Percentiles rank a stretch among this genome's conserved stretches.
These are phyloP conservation scores for Colletotrichum spaethianum DNA, from an alignment of 2,329 filamentous ascomycete genomes.

Conservation along the genomic window DNA sequence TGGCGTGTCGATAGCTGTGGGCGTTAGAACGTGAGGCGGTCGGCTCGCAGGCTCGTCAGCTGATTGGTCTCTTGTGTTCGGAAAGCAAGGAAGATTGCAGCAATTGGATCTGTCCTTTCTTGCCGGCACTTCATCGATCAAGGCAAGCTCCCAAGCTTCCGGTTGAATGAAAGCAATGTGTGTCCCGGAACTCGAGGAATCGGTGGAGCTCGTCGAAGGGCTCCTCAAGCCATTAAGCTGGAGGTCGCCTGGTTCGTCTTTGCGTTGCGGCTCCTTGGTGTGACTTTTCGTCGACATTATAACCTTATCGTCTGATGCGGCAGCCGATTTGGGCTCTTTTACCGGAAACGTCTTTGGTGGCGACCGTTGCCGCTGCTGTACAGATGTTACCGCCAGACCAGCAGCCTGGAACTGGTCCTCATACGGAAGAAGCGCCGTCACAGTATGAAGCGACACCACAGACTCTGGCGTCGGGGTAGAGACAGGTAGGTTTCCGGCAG, in stretches of 20 bases:
- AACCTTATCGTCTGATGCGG: background rate
- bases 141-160: conserved; percentile 51
- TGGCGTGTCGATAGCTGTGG: conserved; percentile 31
- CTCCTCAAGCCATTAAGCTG: conserved; percentile 41
- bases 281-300: conserved; percentile 27
- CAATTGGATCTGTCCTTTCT: conserved; percentile 43
- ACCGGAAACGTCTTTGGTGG: conserved; percentile 16
- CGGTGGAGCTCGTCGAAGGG: conserved; percentile 11
- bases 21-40: conserved; percentile 14
- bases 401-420: conserved; percentile 66
- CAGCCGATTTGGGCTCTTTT: background rate
- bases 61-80: conserved; percentile 12
- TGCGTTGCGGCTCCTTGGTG: background rate
- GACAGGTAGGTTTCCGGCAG: conserved; percentile 54
- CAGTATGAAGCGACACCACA: conserved; percentile 62
- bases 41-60: background rate
- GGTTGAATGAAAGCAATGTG: conserved; percentile 51
- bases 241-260: conserved; percentile 13
- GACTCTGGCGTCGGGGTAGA: conserved; percentile 60
- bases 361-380: conserved; percentile 54
- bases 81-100: conserved; percentile 29
- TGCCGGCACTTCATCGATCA: conserved; percentile 50
- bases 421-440: conserved; percentile 68
- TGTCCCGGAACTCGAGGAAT: conserved; percentile 45
- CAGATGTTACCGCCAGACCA: conserved; percentile 70